A percentile compares a stretch with the other conserved stretches of the same genome.
These are phyloP conservation scores for Wickerhamomyces strasburgensis DNA, from an alignment of 805 yeast species.

Conservation along the genomic window DNA sequence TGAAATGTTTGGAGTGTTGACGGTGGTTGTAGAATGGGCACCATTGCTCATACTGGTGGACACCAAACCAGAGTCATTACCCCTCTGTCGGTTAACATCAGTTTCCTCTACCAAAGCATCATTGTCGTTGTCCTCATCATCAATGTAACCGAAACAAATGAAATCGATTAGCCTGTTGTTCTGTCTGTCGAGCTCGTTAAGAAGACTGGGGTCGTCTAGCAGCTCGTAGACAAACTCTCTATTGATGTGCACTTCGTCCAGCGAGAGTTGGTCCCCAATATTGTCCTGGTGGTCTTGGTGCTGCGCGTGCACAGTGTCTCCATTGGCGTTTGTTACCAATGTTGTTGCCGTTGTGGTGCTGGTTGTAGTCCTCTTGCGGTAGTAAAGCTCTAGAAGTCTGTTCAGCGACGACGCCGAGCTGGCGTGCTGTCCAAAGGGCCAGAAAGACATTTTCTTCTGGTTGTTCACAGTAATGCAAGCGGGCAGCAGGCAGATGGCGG, in stretches of 20 bases:
- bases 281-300: no score
- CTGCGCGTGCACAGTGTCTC: no score
- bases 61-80: background rate
- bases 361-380: constrained; percentile 20
- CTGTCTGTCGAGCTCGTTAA: constrained; percentile 33
- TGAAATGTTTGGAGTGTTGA: constrained; percentile 28
- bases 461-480: no score
- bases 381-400: constrained; percentile 37
- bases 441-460: constrained; percentile 38
- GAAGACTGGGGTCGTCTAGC: constrained; percentile 33
- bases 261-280: background rate
- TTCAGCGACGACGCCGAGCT: constrained; percentile 31
- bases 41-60: constrained; percentile 1
- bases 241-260: constrained; percentile 15
- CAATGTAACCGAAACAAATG: constrained; percentile 40
- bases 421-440: constrained; percentile 40
- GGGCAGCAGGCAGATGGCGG: no score
- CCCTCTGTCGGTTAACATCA: constrained; percentile 3
- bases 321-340: no score
- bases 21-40: constrained; percentile 1
- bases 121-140: constrained; percentile 14
- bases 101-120: constrained; percentile 2
- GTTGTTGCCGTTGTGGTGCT: background rate
- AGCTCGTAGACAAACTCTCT: constrained; percentile 31
- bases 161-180: constrained; percentile 45